These are phyloP conservation scores for Sarocladiaceae sp. DNA, from an alignment of 2,329 filamentous ascomycete genomes.

Conservation along the genomic window DNA sequence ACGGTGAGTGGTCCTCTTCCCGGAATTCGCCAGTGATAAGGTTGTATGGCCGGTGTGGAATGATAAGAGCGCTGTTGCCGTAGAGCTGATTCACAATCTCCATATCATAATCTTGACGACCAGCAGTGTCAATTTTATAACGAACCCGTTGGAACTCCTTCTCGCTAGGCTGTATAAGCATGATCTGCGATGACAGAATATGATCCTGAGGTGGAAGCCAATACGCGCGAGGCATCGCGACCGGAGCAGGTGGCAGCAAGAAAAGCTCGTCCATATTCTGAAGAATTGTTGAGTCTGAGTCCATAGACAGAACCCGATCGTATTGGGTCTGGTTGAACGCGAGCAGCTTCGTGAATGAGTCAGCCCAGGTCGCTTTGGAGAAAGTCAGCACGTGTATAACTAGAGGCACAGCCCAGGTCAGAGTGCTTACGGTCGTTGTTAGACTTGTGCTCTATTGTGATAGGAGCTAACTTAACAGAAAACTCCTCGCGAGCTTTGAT, in stretches of 20 bases:
- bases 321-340: constrained; percentile 62
- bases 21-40: constrained; percentile 58
- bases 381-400: too few species aligned
- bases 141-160: constrained; percentile 37
- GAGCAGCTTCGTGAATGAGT: constrained; percentile 60
- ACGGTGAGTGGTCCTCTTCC: constrained; percentile 37
- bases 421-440: too few species aligned
- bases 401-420: too few species aligned
- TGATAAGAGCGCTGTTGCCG: constrained; percentile 48
- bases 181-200: constrained; percentile 53
- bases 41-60: constrained; percentile 58
- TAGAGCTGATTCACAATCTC: constrained; percentile 61
- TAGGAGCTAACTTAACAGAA: constrained; percentile 31
- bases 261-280: constrained; percentile 63
- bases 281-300: constrained; percentile 57
- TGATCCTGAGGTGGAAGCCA: constrained; percentile 52
- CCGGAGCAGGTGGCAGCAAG: constrained; percentile 51
- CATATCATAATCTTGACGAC: constrained; percentile 52
- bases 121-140: constrained; percentile 17
- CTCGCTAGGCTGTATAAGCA: constrained; percentile 54
- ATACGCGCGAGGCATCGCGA: constrained; percentile 66
- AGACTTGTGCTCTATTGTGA: constrained; percentile 23
- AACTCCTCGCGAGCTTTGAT: constrained; percentile 33
- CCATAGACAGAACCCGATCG: constrained; percentile 36
- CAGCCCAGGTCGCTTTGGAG: constrained; percentile 50